Evolutionary conservation across 768 basidiomycete genomes (phyloP).

Genomic region (Leccinum fibrillosum): DNA sequence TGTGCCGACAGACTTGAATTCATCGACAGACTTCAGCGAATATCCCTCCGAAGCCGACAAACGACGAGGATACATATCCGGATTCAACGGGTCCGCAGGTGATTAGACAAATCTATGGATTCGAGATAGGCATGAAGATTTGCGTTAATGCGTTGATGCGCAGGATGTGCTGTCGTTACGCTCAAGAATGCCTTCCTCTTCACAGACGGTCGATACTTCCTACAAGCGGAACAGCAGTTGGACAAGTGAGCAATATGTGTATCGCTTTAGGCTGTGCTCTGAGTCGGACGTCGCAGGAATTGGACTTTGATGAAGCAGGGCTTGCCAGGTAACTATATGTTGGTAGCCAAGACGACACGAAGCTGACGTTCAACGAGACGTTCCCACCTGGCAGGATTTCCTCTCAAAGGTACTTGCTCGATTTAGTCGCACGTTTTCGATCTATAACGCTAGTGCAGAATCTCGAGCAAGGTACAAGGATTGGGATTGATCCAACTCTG

Average conservation of each 20-base stretch:
- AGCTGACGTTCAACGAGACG: slow-evolving; percentile 46
- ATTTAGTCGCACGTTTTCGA: not conserved
- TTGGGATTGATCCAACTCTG: slow-evolving; percentile 82
- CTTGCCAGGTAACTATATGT: slow-evolving; percentile 52
- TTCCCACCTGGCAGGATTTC: slow-evolving; percentile 90
- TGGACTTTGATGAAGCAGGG: slow-evolving; percentile 96
- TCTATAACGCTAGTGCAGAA: slow-evolving; percentile 39
- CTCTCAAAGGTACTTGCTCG: slow-evolving; percentile 54
- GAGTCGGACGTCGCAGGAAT: slow-evolving; percentile 45
- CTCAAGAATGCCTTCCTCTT: slow-evolving; percentile 73
- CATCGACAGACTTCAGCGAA: slow-evolving; percentile 72
- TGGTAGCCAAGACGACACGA: slow-evolving; percentile 2
- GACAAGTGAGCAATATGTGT: slow-evolving; percentile 52
- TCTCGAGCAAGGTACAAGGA: slow-evolving; percentile 54
- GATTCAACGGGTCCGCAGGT: slow-evolving; percentile 95
- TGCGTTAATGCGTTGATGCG: slow-evolving; percentile 5
- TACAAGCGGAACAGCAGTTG: slow-evolving; percentile 89
- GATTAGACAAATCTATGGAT: slow-evolving; percentile 12
- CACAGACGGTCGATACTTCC: slow-evolving; percentile 93
- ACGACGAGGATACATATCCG: slow-evolving; percentile 84
- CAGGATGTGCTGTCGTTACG: slow-evolving; percentile 78
- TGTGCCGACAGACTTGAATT: not conserved
- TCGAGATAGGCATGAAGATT: not conserved
- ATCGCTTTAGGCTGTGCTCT: not conserved
- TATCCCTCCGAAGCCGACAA: slow-evolving; percentile 84